Conservation (phyloP, 2,329 filamentous ascomycete species). For the Fusarium decemcellulare region DNA sequence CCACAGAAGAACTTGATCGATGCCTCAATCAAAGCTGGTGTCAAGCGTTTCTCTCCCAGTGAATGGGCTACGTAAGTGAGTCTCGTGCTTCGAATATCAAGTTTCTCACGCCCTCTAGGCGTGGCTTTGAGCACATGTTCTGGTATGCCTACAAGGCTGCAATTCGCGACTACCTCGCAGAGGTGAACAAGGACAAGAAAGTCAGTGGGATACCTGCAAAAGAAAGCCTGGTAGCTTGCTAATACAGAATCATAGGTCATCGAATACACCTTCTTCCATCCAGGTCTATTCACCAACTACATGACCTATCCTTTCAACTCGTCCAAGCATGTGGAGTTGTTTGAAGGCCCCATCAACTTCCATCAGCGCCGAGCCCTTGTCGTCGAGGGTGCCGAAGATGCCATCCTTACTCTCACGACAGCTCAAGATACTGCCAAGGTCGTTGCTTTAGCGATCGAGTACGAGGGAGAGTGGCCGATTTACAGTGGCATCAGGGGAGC, state of each 20-base stretch:
- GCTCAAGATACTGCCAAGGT: conserved; percentile 59
- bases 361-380: conserved; percentile 58
- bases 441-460: conserved; percentile 58
- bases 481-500: conserved; percentile 58
- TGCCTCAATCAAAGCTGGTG: conserved; percentile 69
- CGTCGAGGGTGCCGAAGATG: conserved; percentile 58
- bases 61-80: conserved; percentile 65
- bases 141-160: conserved; percentile 58
- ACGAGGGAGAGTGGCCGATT: conserved; percentile 59
- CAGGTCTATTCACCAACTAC: conserved; percentile 69
- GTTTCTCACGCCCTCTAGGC: not conserved
- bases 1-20: conserved; percentile 64
- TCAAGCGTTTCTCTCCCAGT: conserved; percentile 73
- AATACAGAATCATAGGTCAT: conserved; percentile 56
- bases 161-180: conserved; percentile 63
- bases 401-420: conserved; percentile 59
- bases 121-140: conserved; percentile 19
- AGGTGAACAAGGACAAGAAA: conserved; percentile 64
- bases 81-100: accelerated
- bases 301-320: conserved; percentile 65
- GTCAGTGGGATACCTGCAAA: conserved; percentile 38
- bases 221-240: accelerated
- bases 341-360: conserved; percentile 57
- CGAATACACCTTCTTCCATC: conserved; percentile 70
- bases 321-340: conserved; percentile 57